A percentile compares a stretch with the other conserved stretches of the same genome.
phyloP scores from a whole-genome alignment of 148 eudicot genomes.

The Chenopodium quinoa region DNA sequence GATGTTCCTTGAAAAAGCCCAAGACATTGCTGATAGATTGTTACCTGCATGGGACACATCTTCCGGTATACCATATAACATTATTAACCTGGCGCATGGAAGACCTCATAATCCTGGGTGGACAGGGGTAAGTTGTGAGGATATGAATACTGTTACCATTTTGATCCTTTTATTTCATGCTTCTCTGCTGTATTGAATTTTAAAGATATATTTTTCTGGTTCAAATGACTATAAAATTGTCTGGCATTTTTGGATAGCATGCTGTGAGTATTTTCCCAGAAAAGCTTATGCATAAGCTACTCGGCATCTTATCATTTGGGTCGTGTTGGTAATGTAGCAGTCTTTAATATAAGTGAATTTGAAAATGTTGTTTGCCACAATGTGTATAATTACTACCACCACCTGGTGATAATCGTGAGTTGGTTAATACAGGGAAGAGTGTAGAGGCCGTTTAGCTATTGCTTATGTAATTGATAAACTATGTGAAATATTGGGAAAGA shows the following conservation, averaged over 20 bases:
- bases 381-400: not conserved
- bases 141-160: not conserved
- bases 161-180: not conserved
- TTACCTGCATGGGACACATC: conserved; percentile 98
- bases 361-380: not conserved
- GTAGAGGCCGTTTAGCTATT: not conserved
- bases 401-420: not conserved
- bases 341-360: not conserved
- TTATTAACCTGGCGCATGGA: conserved; percentile 84
- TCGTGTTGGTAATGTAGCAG: not conserved
- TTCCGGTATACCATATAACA: conserved; percentile 85
- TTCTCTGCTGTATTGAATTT: not conserved
- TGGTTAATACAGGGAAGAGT: not conserved
- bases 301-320: not conserved
- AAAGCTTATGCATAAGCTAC: not conserved
- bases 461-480: not conserved
- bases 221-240: not conserved
- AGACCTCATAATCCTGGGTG: conserved; percentile 93
- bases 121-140: conserved; percentile 73
- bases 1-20: conserved; percentile 89
- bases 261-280: not conserved
- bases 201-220: not conserved
- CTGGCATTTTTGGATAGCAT: not conserved
- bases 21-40: conserved; percentile 91
- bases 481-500: not conserved